Evolutionary conservation across 805 yeast species (phyloP), one percentile per base, ranked within the genome.

Genomic region (Isabelozyma pseudorhagii): DNA sequence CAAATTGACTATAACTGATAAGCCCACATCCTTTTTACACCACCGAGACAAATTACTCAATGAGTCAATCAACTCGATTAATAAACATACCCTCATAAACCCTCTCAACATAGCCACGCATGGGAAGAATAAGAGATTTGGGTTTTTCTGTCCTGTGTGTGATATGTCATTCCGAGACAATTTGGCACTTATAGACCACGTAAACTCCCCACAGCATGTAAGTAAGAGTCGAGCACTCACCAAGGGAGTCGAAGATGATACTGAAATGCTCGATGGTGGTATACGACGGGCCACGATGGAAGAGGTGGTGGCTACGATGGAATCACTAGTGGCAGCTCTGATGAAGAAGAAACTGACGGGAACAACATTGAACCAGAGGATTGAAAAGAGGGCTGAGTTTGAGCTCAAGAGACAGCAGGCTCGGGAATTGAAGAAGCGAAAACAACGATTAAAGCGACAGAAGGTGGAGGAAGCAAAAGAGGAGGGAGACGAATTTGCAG

Each of bases 121-220:
- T 55, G 74, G 61, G 47, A 66, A 56, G 42, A 71, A 52, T 82
- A 90, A 47, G 77, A 81, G 87, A 25, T 88, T 89, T 52, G 97
- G 97, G 18, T 93, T 93, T 67, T 80, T 80, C 57, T 94, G 99
- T 67, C 87, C 85, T 9, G 65, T 81, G 1, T 94, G 99, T 66
- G 81, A 85, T 54, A 65, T 89, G 50, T 85, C 93, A 2, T 93
- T 82, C 68, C 84, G 90, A 60, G 97, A 94, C 63, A 86, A 87
- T 49, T 69, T 90, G 56, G 87, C 90, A 53, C 83, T 84, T 62
- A 76, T 89, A 3, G 96, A 92, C 61, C 98, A 94, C 69, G 71
- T 89, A 60, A 90, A 89, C 60, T 82, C 90, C 38, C 83, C 83
- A 36, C 84, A 79, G 52, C 98, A 87, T 66, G 60, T 77, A 39